phyloP scores from a whole-genome alignment of 2,329 filamentous ascomycete genomes.

The Capronia americana region DNA sequence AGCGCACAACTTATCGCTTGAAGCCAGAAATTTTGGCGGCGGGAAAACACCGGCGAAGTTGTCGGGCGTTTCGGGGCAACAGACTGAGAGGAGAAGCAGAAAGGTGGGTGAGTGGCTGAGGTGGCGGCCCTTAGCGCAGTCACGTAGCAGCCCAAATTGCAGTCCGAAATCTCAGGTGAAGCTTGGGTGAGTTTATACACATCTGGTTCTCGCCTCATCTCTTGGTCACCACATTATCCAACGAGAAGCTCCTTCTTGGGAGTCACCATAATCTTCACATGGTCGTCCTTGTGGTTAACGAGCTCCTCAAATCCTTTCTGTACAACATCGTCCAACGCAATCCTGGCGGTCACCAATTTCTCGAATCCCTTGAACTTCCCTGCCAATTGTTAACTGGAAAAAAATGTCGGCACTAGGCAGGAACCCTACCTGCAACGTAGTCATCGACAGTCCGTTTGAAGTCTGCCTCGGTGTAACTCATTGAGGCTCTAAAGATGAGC shows the following conservation, averaged over 20 bases:
- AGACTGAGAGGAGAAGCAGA: neutral
- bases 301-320: conserved; percentile 45
- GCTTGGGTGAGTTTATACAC: neutral
- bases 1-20: neutral
- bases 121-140: too few relatives aligned
- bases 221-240: neutral
- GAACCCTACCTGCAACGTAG: conserved; percentile 26
- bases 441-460: conserved; percentile 45
- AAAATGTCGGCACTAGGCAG: neutral
- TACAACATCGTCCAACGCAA: conserved; percentile 45
- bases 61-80: neutral
- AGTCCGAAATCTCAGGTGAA: neutral
- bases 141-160: neutral
- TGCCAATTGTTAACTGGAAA: conserved; percentile 22
- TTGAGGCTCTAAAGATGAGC: conserved; percentile 42
- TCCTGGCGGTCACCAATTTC: conserved; percentile 45
- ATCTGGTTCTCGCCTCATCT: neutral
- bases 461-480: conserved; percentile 44
- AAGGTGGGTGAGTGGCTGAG: neutral
- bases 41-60: neutral
- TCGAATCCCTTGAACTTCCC: conserved; percentile 45
- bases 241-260: conserved; percentile 25
- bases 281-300: conserved; percentile 44
- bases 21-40: conserved; percentile 7
- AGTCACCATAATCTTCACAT: conserved; percentile 47